These are phyloP conservation scores for Bisporella sp. DNA, from an alignment of 2,329 filamentous ascomycete genomes.

Conservation along the genomic window DNA sequence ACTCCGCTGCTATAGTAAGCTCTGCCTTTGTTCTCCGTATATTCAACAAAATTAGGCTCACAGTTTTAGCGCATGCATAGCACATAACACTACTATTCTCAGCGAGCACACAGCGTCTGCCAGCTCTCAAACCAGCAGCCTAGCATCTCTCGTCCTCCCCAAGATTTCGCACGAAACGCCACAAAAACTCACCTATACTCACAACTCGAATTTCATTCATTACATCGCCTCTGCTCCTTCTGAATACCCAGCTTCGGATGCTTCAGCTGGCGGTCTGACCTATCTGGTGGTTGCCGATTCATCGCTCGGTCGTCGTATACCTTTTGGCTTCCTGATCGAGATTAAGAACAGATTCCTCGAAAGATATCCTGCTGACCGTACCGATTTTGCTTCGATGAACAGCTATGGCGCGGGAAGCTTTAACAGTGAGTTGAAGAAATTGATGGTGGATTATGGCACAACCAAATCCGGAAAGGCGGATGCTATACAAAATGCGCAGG, in stretches of 20 bases:
- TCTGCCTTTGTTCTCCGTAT: no score
- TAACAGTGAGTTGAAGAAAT: constrained; percentile 66
- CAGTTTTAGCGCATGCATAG: constrained; percentile 72
- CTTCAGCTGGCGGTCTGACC: constrained; percentile 72
- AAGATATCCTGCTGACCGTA: constrained; percentile 56
- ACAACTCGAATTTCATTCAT: constrained; percentile 88
- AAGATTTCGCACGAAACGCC: constrained; percentile 78
- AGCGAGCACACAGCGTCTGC: constrained; percentile 86
- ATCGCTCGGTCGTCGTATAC: constrained; percentile 76
- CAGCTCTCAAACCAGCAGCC: constrained; percentile 73
- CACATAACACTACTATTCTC: constrained; percentile 87
- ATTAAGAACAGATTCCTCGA: constrained; percentile 82
- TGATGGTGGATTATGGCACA: constrained; percentile 82
- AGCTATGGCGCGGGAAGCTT: constrained; percentile 88
- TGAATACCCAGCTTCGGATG: constrained; percentile 45
- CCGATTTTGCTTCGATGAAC: constrained; percentile 70
- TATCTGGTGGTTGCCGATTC: constrained; percentile 85
- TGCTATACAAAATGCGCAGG: constrained; percentile 74
- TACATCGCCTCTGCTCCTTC: constrained; percentile 83
- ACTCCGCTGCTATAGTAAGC: constrained; percentile 69
- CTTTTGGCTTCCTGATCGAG: constrained; percentile 87
- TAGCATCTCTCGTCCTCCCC: constrained; percentile 89
- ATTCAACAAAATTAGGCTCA: no score
- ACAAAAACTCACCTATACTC: constrained; percentile 90
- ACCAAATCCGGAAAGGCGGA: constrained; percentile 70